Conservation (phyloP, 78 protist species). For the Dictyostelium capitatum region DNA sequence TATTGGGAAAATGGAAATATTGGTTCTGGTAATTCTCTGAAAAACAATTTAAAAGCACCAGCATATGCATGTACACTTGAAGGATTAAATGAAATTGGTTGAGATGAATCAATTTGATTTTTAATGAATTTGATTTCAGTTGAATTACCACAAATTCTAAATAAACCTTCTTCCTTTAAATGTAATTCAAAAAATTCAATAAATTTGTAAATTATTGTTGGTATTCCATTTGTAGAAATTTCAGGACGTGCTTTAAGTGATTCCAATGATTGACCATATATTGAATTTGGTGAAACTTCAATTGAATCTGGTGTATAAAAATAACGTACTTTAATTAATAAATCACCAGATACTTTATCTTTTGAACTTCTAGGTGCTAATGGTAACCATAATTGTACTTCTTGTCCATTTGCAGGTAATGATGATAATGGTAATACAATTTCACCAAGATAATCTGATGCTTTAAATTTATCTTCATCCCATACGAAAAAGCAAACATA, state of each 20-base stretch:
- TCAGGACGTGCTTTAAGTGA: conserved; percentile 22
- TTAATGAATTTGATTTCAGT: conserved; percentile 34
- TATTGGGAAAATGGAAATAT: conserved; percentile 64
- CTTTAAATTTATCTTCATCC: conserved; percentile 75
- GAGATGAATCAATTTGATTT: conserved; percentile 2
- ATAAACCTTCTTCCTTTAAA: conserved; percentile 46
- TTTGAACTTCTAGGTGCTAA: conserved; percentile 36
- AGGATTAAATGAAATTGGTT: not conserved
- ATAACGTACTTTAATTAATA: conserved; percentile 24
- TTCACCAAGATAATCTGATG: conserved; percentile 64
- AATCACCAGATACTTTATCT: conserved; percentile 58
- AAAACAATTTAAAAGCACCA: conserved; percentile 59
- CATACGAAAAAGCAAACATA: conserved; percentile 43
- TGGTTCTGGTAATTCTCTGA: conserved; percentile 81
- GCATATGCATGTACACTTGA: conserved; percentile 18
- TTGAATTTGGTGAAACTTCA: not conserved
- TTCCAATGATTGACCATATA: conserved; percentile 36
- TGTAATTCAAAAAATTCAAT: conserved; percentile 45
- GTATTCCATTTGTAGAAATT: conserved; percentile 21
- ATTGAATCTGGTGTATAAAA: conserved; percentile 11
- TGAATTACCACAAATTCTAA: conserved; percentile 41
- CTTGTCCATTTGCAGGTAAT: conserved; percentile 28
- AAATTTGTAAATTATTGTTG: conserved; percentile 24
- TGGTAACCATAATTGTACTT: conserved; percentile 30
- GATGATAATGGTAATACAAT: conserved; percentile 6